Conservation (phyloP, 441 rosid genomes). For the Gossypium trilobum region DNA sequence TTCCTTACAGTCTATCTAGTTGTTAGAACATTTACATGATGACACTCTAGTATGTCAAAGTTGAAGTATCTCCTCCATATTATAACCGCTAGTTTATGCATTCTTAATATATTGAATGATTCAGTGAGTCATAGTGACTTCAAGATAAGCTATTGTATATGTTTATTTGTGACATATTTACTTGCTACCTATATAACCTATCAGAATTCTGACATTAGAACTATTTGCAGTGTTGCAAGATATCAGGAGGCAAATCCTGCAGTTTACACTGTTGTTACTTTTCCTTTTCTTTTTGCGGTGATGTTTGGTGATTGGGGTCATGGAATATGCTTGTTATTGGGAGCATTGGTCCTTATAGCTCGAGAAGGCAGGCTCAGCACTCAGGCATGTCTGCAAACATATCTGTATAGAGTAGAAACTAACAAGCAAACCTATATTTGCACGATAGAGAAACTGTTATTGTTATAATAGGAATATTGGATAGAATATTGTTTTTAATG, state of each 20-base stretch:
- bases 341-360: slow-evolving; percentile 75
- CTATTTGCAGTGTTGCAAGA: slow-evolving; percentile 72
- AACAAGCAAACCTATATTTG: neutral
- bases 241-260: slow-evolving; percentile 96
- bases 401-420: slow-evolving; percentile 12
- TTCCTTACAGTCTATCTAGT: neutral
- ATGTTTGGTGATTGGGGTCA: slow-evolving; percentile 99
- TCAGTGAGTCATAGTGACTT: neutral
- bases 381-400: slow-evolving; percentile 46
- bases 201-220: slow-evolving; percentile 21
- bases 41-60: neutral
- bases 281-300: slow-evolving; percentile 94
- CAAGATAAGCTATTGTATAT: slow-evolving; percentile 8
- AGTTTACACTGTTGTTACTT: slow-evolving; percentile 71
- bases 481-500: neutral
- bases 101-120: neutral
- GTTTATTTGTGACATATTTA: slow-evolving; percentile 16
- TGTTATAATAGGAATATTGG: neutral
- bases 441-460: neutral
- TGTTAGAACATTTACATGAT: neutral
- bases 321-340: slow-evolving; percentile 87
- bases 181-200: slow-evolving; percentile 15
- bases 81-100: neutral
- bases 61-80: neutral
- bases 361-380: slow-evolving; percentile 62